Evolutionary conservation across 192 early-diverging fungal species (phyloP), one percentile per base, ranked within the genome.

Genomic region (Phlyctochytrium arcticum): DNA sequence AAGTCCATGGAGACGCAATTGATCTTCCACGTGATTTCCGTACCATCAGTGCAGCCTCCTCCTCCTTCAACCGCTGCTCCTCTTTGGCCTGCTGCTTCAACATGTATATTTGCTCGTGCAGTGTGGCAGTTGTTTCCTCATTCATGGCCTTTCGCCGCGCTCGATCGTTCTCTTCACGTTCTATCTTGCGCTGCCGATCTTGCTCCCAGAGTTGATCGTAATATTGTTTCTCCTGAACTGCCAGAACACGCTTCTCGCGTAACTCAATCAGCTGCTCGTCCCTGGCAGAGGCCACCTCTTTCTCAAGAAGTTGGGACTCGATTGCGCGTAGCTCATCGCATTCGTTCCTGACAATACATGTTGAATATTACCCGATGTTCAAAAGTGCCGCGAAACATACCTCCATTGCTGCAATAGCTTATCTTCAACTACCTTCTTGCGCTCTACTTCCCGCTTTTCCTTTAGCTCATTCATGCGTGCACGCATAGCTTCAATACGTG

Each of bases 191-290:
- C 26, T 62, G 71, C 10, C 81, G 64, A 50, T 78, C 81, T 57
- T 80, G 70, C 61, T 83, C 81, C 78, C 79, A 83, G 0, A 83
- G 60, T 26, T 63, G 36, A 46, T 73, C 81, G 51, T 69, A 83
- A 65, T 75, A 75, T 59, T 60, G 50, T 39, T 81, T 80, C 50
- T 82, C 80, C 54, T 75, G 67, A 9, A 31, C 17, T 29, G 67
- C 75, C 4, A 60, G 26, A 6, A 5, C 46, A 30, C 48, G 54
- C 50, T 65, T 53, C 42, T 67, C 37, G 33, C 70, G 65, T 6
- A 53, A 68, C 64, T 83, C 81, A 6, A 49, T n/a, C 19, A 83
- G 31, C 54, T 83, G 81, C 12, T 44, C 67, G 0, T 64, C 78
- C 0, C 81, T 64, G 9, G 51, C 76, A 32, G 51, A 47, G 5